phyloP scores from a whole-genome alignment of 345 rosid species.

The Boechera retrofracta region DNA sequence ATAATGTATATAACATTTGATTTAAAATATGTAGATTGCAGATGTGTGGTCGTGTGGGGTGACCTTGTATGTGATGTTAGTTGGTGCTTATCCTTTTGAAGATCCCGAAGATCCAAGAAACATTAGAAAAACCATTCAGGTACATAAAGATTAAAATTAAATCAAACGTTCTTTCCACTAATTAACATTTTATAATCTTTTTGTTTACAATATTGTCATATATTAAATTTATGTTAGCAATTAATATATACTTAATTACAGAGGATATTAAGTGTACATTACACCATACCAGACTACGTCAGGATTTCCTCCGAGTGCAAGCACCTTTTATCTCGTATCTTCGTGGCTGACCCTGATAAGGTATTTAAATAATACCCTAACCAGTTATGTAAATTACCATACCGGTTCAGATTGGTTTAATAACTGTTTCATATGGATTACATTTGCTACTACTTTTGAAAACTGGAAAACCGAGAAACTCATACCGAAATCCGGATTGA shows the following conservation, averaged over 20 bases:
- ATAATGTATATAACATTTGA: background rate
- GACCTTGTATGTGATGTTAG: conserved; percentile 81
- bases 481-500: background rate
- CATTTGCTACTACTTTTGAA: background rate
- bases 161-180: conserved; percentile 30
- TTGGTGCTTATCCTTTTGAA: conserved; percentile 89
- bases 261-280: conserved; percentile 89
- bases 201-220: too few relatives aligned
- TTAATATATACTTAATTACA: conserved; percentile 38
- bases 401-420: conserved; percentile 4
- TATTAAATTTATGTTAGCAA: too few relatives aligned
- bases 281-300: conserved; percentile 88
- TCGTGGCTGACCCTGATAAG: conserved; percentile 82
- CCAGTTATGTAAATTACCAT: background rate
- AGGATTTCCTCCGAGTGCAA: conserved; percentile 77
- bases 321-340: conserved; percentile 80
- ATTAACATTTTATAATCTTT: background rate
- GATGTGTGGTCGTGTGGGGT: conserved; percentile 96
- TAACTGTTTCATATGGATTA: background rate
- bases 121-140: conserved; percentile 80
- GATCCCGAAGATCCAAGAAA: conserved; percentile 81
- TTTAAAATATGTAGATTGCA: conserved; percentile 54
- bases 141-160: conserved; percentile 15
- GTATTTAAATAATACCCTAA: conserved; percentile 41
- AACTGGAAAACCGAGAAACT: background rate